Evolutionary conservation across 2,329 filamentous ascomycete genomes (phyloP), one percentile per base, ranked within the genome.

Genomic region (Drechslera avenae): DNA sequence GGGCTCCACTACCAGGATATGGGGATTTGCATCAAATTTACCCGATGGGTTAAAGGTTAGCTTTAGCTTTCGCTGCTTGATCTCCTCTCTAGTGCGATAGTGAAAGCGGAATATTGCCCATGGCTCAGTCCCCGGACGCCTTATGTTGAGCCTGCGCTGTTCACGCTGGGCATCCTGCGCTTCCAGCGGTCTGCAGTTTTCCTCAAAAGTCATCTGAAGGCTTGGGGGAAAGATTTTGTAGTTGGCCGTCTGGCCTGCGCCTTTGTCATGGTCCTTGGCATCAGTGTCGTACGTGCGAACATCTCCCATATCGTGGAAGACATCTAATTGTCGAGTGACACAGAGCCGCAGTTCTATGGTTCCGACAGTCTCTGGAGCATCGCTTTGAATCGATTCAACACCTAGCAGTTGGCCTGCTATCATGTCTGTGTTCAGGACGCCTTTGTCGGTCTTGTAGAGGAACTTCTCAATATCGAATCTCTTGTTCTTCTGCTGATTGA

Each of bases 351-450:
- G n/a, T 39, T 74, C 71, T 4, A 74, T 60, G 0, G 62, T 69
- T 2, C 71, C 71, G 6, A 73, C 53, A 0, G 50, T 64, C 35
- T 67, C 62, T 1, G 14, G 26, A 0, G 12, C 45, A 4, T 62
- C 49, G 5, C 48, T 47, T 40, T 57, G 50, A 2, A 48, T 46
- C 5, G 44, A 30, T 1, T 10, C 18, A 1, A 52, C 12, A 5
- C 34, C 39, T 23, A 88, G 89, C 2, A 97, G 91, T 23, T 92
- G 91, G 1, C 89, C 90, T 2, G 97, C 93, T 71, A 96, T 94
- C 64, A 99, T 84, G 5, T 88, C 91, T 0, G 94, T 97, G 54
- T 94, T 94, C 60, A 97, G 96, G 56, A 96, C 46, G 1, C 49
- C 54, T 5, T 61, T 36, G 0, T 57, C 10, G 4, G 40, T 57